Evolutionary conservation across 2,329 filamentous ascomycete genomes (phyloP), one percentile per base, ranked within the genome.

Genomic region (Incumbomyces lentus): DNA sequence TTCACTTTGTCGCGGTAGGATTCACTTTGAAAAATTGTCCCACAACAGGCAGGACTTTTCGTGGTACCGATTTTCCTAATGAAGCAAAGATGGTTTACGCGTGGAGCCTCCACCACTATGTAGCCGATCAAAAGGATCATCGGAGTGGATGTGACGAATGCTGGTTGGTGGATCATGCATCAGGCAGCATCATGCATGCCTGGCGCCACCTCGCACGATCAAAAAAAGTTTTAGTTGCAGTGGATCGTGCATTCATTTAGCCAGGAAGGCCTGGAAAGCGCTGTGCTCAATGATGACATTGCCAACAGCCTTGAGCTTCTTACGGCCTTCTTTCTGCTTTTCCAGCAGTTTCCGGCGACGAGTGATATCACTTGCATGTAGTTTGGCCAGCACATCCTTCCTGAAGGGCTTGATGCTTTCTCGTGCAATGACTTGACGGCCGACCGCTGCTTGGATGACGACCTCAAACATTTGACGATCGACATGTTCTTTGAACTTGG

Each of bases 391-490:
- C 2, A 98, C 92, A 58, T 98, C 92, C 65, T 98, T 98, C 39
- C 92, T 75, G 65, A 94, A 98, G 0, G 92, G 87, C 70, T 96
- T 96, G 62, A 98, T 82, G 0, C 89, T 95, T 63, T 96, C 92
- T 60, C 92, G 75, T 0, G 92, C 92, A 3, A 98, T 78, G 43
- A 98, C 82, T 42, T 82, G 78, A 56, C 79, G 81, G 2, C 89
- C 90, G 0, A 85, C 83, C 0, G 85, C 82, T 2, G 92, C 90
- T 66, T 98, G 92, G 53, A 98, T 96, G 47, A 96, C 73, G 17
- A 98, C 80, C 68, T 98, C 92, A 60, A 95, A 98, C 81, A 96
- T 92, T 64, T 98, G 92, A 14, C 92, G 74, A 59, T 95, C 86
- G 16, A 98, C 90, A 59, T 96, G 90, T 64, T 95, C 82, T 61